Evolutionary conservation across 208 protist genomes (phyloP), one percentile per base, ranked within the genome.

Genomic region (Herpetomonas samuelpessoai): DNA sequence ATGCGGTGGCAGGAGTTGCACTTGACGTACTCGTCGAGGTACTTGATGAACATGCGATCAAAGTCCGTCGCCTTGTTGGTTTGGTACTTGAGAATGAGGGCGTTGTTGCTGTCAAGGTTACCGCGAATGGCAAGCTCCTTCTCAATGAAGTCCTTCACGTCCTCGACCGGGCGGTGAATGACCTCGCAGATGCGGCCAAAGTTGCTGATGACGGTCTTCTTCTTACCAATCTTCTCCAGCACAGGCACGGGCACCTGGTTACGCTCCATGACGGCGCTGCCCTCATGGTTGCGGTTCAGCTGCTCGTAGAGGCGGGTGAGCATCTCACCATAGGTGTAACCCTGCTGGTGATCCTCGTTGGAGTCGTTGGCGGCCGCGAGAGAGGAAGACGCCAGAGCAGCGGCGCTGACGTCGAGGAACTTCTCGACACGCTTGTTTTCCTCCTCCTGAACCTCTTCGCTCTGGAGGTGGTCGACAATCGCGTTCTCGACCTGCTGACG

Each of bases 181-280:
- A 72, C 74, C 24, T 92, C 70, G 77, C 90, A 96, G 75, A 97
- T 92, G 45, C 89, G 83, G 27, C 62, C 74, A 67, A 97, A 97
- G 79, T 97, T 97, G 14, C 69, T 74, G 60, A 97, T 93, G 24
- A 88, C 78, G 3, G 88, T 93, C 73, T 96, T 97, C 73, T 94
- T 95, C 74, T 93, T 93, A 30, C 93, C 91, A 38, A 96, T 82
- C 44, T 71, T 77, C 71, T 91, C 86, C 6, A 96, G 58, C 45
- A 93, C 66, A 14, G 93, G 93, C 28, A 76, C 71, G 0, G 83
- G 82, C n/a, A 97, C 59, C 51, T 86, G 65, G 51, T 91, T 94
- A 14, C 84, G 83, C 72, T 89, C 79, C 21, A 75, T 77, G 52
- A 81, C 74, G 26, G 70, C 76, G 24, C 70, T 79, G 56, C 83